Conservation (phyloP, 306 rosid genomes). For the Trifolium pratense region DNA sequence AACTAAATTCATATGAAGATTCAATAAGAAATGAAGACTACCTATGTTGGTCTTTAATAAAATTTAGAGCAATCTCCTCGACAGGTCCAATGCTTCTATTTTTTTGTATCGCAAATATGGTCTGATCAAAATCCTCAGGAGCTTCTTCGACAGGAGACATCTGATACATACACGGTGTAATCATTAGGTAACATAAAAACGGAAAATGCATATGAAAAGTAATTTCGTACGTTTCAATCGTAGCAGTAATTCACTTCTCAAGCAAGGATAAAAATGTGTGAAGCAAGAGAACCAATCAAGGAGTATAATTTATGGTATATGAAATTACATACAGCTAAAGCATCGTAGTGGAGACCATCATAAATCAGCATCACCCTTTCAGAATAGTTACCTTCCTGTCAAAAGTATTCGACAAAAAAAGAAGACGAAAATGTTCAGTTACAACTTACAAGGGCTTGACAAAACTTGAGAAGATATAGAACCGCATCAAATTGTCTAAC, state of each 20-base stretch:
- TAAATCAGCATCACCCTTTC: slow-evolving; percentile 89
- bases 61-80: slow-evolving; percentile 70
- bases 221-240: not conserved
- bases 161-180: slow-evolving; percentile 49
- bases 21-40: slow-evolving; percentile 37
- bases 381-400: slow-evolving; percentile 73
- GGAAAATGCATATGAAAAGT: slow-evolving; percentile 23
- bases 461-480: slow-evolving; percentile 32
- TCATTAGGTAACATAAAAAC: slow-evolving; percentile 38
- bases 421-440: slow-evolving; percentile 35
- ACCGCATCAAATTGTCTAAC: slow-evolving; percentile 49
- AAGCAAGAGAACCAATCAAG: slow-evolving; percentile 12
- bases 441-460: slow-evolving; percentile 37
- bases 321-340: slow-evolving; percentile 77
- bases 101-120: slow-evolving; percentile 64
- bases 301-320: slow-evolving; percentile 14
- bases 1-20: not conserved
- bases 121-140: slow-evolving; percentile 96
- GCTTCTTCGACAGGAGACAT: slow-evolving; percentile 81
- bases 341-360: slow-evolving; percentile 96
- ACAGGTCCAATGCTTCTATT: slow-evolving; percentile 65
- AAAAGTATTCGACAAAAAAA: slow-evolving; percentile 38
- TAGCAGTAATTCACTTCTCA: slow-evolving; percentile 17
- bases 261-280: not conserved
- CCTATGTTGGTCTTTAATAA: slow-evolving; percentile 87